Percentiles rank a stretch among this genome's conserved stretches.
phyloP scores from a whole-genome alignment of 176 grass and related monocot genomes.

The Triticum aestivum region DNA sequence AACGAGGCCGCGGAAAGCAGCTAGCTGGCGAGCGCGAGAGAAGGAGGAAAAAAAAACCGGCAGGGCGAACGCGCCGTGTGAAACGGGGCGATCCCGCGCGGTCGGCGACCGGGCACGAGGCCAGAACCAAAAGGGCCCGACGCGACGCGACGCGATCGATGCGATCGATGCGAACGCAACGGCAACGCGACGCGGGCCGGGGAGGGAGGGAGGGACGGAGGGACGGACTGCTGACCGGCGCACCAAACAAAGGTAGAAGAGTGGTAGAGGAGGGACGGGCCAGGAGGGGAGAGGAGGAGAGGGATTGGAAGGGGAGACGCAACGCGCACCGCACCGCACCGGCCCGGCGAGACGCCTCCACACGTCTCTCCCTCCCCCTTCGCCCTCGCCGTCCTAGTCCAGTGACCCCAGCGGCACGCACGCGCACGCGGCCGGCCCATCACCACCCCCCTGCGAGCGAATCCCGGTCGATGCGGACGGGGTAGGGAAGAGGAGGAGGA shows the following conservation, averaged over 20 bases:
- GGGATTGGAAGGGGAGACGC: constrained; percentile 10
- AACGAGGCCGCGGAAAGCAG: neutral
- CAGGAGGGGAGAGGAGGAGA: neutral
- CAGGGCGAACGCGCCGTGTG: neutral
- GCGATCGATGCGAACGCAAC: too few species aligned
- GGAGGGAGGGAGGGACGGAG: neutral
- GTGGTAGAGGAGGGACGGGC: neutral
- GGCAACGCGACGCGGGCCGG: neutral
- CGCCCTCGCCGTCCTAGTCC: neutral
- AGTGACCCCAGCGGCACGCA: neutral
- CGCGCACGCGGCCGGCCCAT: neutral
- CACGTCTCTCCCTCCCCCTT: constrained; percentile 27
- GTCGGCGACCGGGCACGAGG: neutral
- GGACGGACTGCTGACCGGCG: neutral
- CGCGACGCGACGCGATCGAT: neutral
- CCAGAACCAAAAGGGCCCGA: neutral
- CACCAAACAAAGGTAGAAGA: constrained; percentile 11
- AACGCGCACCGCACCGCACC: constrained; percentile 19
- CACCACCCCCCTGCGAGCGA: neutral
- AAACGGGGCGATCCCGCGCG: neutral
- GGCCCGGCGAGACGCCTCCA: constrained; percentile 38
- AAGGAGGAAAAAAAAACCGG: neutral
- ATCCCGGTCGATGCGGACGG: constrained; percentile 35
- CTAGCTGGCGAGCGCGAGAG: neutral
- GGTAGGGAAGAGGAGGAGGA: neutral